Evolutionary conservation across 2,329 filamentous ascomycete species (phyloP).

Genomic region (Teratosphaeria nubilosa): DNA sequence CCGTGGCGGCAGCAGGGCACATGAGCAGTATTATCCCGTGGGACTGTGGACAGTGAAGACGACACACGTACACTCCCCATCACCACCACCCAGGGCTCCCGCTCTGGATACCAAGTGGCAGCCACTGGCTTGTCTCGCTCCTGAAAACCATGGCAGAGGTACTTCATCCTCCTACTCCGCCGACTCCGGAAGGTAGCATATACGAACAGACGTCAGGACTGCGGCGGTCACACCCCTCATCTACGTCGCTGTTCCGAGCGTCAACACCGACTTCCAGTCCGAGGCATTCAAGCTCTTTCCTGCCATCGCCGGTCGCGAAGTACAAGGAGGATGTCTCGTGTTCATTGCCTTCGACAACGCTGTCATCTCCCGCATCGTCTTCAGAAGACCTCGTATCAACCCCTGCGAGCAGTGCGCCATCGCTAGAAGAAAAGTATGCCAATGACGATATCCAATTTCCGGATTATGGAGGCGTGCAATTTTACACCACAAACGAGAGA

Average conservation of each 20-base stretch:
- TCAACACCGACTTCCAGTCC: conserved; percentile 16
- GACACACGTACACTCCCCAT: background rate
- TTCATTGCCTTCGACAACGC: background rate
- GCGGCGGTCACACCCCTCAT: conserved; percentile 32
- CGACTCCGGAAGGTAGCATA: conserved; percentile 32
- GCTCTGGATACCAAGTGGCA: background rate
- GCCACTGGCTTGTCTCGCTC: background rate
- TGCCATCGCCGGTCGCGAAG: conserved; percentile 1
- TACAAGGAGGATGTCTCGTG: conserved; percentile 1
- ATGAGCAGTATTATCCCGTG: background rate
- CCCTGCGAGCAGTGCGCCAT: background rate
- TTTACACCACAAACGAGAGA: conserved; percentile 1
- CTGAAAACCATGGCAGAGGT: conserved; percentile 33
- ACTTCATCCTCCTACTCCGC: conserved; percentile 24
- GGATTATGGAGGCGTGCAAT: conserved; percentile 7
- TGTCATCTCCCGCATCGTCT: background rate
- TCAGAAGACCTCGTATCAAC: background rate
- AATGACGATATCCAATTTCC: conserved; percentile 6
- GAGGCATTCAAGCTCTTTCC: conserved; percentile 1
- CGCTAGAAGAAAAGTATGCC: background rate
- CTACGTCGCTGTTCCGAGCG: conserved; percentile 34
- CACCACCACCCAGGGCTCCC: background rate
- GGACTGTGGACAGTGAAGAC: background rate
- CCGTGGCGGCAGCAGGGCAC: background rate
- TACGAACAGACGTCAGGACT: conserved; percentile 33